These are phyloP conservation scores for Aspergillus ellipticus DNA, from an alignment of 495 filamentous ascomycete genomes.

Conservation along the genomic window DNA sequence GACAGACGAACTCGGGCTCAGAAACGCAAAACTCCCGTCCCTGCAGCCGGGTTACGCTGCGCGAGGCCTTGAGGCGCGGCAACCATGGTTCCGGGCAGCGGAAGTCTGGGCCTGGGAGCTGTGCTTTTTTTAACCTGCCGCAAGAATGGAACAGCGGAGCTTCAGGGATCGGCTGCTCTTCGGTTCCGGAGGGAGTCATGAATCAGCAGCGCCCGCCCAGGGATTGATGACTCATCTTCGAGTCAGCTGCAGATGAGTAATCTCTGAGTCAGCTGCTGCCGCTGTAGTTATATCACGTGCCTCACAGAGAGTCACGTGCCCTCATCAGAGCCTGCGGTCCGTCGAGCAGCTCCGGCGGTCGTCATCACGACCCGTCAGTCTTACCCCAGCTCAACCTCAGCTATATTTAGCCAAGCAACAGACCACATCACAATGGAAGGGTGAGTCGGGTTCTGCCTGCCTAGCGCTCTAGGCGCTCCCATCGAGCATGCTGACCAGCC, in stretches of 20 bases:
- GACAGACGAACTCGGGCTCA: too few relatives aligned
- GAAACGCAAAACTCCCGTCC: too few relatives aligned
- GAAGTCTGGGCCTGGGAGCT: conserved; percentile 7
- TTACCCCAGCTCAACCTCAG: neutral
- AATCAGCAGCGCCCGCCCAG: too few relatives aligned
- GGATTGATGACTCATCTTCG: neutral
- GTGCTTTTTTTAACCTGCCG: conserved; percentile 20
- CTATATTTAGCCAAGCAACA: neutral
- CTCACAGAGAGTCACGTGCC: conserved; percentile 8
- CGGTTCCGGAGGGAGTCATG: neutral
- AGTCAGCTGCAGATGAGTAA: neutral
- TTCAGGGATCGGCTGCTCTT: neutral
- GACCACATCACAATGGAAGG: conserved; percentile 39
- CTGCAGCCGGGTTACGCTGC: neutral
- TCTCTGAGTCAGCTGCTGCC: conserved; percentile 2
- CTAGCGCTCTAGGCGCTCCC: too few relatives aligned
- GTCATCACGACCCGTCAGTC: conserved; percentile 5
- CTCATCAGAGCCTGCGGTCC: conserved; percentile 32
- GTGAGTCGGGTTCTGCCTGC: conserved; percentile 22
- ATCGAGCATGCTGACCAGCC: conserved; percentile 12
- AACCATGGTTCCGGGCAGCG: conserved; percentile 12
- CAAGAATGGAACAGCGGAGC: conserved; percentile 1
- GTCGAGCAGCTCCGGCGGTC: conserved; percentile 27
- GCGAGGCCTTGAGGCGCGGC: neutral
- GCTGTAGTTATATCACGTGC: too few relatives aligned